Evolutionary conservation across 1,284 basidiomycete species (phyloP).

Genomic region (Stygiomarasmius scandens): DNA sequence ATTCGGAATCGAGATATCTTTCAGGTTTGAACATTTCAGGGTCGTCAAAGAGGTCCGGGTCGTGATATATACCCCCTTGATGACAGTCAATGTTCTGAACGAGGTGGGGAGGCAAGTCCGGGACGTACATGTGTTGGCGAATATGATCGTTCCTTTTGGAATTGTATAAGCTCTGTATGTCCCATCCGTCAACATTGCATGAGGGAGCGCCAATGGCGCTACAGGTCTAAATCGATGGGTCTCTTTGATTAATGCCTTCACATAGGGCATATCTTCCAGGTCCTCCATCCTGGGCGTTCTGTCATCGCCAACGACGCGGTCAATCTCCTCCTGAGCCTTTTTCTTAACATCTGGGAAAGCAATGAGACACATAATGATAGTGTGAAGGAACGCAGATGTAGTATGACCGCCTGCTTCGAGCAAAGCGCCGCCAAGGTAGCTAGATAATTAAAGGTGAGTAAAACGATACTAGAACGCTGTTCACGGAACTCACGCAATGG

Average conservation of each 20-base stretch:
- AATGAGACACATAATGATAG: slow-evolving; percentile 17
- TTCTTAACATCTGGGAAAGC: slow-evolving; percentile 27
- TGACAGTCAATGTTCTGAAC: no score
- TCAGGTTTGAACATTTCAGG: slow-evolving; percentile 27
- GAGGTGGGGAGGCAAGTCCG: not conserved
- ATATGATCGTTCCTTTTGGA: slow-evolving; percentile 20
- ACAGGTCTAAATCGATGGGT: slow-evolving; percentile 26
- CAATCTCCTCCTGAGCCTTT: slow-evolving; percentile 31
- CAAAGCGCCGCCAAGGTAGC: slow-evolving; percentile 22
- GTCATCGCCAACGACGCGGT: slow-evolving; percentile 25
- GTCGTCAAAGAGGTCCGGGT: slow-evolving; percentile 21
- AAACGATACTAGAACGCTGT: not conserved
- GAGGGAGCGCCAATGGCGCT: slow-evolving; percentile 19
- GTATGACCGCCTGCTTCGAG: slow-evolving; percentile 24
- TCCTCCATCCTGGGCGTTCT: slow-evolving; percentile 28
- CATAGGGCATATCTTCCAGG: slow-evolving; percentile 29
- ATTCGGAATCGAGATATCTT: slow-evolving; percentile 22
- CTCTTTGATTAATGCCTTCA: slow-evolving; percentile 30
- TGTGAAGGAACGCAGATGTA: slow-evolving; percentile 17
- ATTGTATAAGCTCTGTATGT: slow-evolving; percentile 12
- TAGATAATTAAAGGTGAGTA: not conserved
- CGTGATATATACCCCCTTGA: slow-evolving; percentile 22
- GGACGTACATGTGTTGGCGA: slow-evolving; percentile 23
- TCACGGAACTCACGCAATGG: slow-evolving; percentile 10
- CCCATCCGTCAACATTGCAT: slow-evolving; percentile 12